Base-by-base conservation (phyloP, 495 filamentous ascomycete species). In the Lepidopterella palustris region DNA sequence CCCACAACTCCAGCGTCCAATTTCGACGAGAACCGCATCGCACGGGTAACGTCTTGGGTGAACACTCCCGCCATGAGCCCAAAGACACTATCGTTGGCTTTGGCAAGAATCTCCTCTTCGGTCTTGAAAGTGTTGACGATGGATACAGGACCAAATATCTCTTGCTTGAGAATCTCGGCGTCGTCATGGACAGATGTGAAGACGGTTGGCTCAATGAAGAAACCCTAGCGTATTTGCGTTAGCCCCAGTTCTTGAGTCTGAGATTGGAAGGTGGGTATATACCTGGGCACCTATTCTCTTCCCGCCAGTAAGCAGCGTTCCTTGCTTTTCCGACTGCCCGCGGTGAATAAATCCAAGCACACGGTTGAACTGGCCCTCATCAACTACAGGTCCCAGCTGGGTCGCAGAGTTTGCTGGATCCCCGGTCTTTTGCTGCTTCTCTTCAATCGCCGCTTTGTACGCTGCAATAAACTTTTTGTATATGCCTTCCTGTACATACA, bases 121-220 rank as follows among this genome's bases (percentile, higher is more conserved):
- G 74, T 76, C 56, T 79, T 75, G 68, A 83, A 83, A 1, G 69
- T 62, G 40, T 63, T 67, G 1, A 82, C 55, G 0, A 74, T 70
- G 0, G 73, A 69, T 5, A 81, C 76, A 0, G 80, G 79, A 0
- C 80, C 80, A 58, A 83, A 81, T 32, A 80, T 79, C 63, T 82
- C 80, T 29, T 79, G 63, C n/a, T 58, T 72, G 59, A 71, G 67
- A 25, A 80, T 74, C 57, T 74, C 66, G 10, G 70, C 63, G 21
- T 70, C 61, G 10, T 64, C 57, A 13, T 66, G 62, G 11, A 76
- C 72, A 45, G 76, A 70, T 0, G 72, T 66, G 62, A 80, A 76
- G 11, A 81, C 63, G 0, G 77, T 77, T 3, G 77, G 78, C 58
- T 76, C 63, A 52, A 81, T 70, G 58, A 73, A 80, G 63, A 67